Base-by-base conservation (phyloP, 2,329 filamentous ascomycete genomes). In the Fusarium papillatum region DNA sequence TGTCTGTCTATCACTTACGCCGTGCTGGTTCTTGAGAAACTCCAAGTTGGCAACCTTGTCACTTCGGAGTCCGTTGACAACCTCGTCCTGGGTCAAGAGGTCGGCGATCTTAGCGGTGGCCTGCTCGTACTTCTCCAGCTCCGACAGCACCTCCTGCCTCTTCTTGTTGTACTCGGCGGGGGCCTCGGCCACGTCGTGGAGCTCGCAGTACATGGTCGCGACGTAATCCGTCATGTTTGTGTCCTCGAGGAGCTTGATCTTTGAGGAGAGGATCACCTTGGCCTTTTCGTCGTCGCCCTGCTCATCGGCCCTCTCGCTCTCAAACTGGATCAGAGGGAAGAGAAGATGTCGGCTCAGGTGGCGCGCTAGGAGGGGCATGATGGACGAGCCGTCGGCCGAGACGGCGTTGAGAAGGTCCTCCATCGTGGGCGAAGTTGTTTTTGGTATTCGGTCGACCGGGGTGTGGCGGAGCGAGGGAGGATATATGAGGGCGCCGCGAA, bases 151-250 rank as follows among this genome's bases (percentile, higher is more conserved):
- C 83, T 96, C 93, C 84, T 98, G 94, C 82, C 95, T 91, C 92
- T 97, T 97, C 85, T 94, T 93, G 80, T 92, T 91, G 85, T 96
- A 98, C 86, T 98, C 95, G 75, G 93, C 90, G 63, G 97, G 96
- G 66, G 94, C 88, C 74, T 95, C 90, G 72, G 94, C 90, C 76
- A 95, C 91, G 80, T 93, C 90, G 88, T 98, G 92, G 78, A 99
- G 92, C 82, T 98, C 94, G 84, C 94, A 94, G 89, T 98, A 95
- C 78, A 99, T 88, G 82, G 93, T 94, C 82, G 96, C 96, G 66
- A 98, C 95, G 84, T 98, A 99, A 86, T 99, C 97, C 81, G 94
- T 97, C 97, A 99, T 99, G 90, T 98, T 98, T 82, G 97, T 98
- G 85, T 95, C 93, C 88, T 98, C 96, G 79, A 99, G 92, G 70